Evolutionary conservation across 495 filamentous ascomycete genomes (phyloP), one percentile per base, ranked within the genome.

Genomic region (Xylaria castorea): DNA sequence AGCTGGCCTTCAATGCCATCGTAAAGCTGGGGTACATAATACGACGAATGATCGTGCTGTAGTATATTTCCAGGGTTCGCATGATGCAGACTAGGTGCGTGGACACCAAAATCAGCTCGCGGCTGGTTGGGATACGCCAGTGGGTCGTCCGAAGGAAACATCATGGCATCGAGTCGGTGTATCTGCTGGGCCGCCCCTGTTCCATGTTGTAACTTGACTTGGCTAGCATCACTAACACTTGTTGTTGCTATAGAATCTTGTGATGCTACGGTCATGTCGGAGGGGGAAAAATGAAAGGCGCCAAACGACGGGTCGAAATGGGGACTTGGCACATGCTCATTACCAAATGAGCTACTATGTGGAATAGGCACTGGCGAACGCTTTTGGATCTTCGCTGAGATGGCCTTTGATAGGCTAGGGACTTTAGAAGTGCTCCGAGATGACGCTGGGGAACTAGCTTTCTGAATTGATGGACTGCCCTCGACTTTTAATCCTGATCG

Each of bases 121-220:
- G 94, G 93, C 76, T 94, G 93, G 75, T 91, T 93, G 5, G 94
- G 92, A 80, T 97, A 98, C 0, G 91, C 93, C 71, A 97, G 95
- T 0, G 95, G 93, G 77, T 98, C 94, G 32, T 89, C 87, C 0
- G 94, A 93, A 1, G 94, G 92, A 74, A 98, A 98, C 94, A 98
- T 97, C 81, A 97, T 91, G 14, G 92, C 89, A 80, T 91, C 91
- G 22, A 97, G 86, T 78, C 96, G 93, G 18, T 92, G 87, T 27
- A 97, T 70, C 51, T 85, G 81, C 77, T 86, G 86, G 57, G 79
- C 79, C 58, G 80, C 73, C 64, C 81, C 75, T 72, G 78, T 75
- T 30, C 76, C 69, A 66, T 83, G 80, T 53, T 73, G 79, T 64
- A 78, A 53, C 78, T 83, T 75, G 74, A 78, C 70, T 79, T 74